Evolutionary conservation across 2,329 filamentous ascomycete genomes (phyloP), one percentile per base, ranked within the genome.

Genomic region (Elsinoe batatas): DNA sequence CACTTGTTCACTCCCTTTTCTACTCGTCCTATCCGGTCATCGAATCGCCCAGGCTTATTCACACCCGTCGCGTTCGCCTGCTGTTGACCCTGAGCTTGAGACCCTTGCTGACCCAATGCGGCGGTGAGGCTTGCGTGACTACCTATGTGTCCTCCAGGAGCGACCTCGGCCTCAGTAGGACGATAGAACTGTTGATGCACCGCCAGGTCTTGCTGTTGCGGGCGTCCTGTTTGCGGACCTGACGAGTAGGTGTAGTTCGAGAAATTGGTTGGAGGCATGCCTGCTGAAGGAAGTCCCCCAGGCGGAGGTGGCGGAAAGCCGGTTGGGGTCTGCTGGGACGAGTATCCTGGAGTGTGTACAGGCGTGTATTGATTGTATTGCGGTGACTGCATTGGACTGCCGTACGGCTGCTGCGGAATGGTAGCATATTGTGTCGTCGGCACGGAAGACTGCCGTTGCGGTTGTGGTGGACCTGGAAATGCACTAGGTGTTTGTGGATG

Each of bases 1-100:
- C 89, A 84, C 5, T 83, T 81, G 26, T 81, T 79, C 3, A 89
- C 79, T 1, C 84, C 83, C 67, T 82, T 82, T 71, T 90, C 86
- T 33, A 89, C 63, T 62, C 80, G 77, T 26, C 80, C 82, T 0
- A 84, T 81, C 58, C 80, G 78, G 66, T 83, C 79, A 63, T 87
- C 85, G 30, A 88, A 68, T 65, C 77, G 15, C 40, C 59, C 59
- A 11, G 54, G 51, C 46, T 57, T 60, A 3, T 42, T 12, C 36
- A 80, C 70, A 75, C 79, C 58, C 71, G 68, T 3, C 18, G 47
- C 32, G 30, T 35, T 51, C 43, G 30, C 13, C 43, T 62, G 63
- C 58, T 58, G 33, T 18, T 46, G 35, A 42, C 40, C 53, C 13
- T 53, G 42, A 3, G 50, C n/a, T n/a, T n/a, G 11, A n/a, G 47